phyloP scores from a whole-genome alignment of 228 moss, liverwort and hornwort species.

The Sphagnum magellanicum region DNA sequence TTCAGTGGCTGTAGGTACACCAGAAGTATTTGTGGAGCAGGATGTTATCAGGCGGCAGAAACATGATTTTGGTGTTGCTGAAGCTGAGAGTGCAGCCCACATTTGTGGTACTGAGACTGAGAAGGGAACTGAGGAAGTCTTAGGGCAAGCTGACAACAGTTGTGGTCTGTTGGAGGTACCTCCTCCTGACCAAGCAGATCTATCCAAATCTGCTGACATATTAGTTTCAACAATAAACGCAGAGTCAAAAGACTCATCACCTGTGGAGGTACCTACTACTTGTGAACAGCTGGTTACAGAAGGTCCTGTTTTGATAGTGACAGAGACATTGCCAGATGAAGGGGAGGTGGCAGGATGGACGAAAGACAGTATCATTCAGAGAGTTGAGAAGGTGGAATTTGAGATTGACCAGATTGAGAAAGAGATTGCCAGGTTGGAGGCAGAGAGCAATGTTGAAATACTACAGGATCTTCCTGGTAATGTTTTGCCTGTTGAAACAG shows the following conservation, averaged over 20 bases:
- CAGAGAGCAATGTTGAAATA: constrained; percentile 10
- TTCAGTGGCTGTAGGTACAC: constrained; percentile 19
- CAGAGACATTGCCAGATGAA: constrained; percentile 24
- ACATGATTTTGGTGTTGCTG: constrained; percentile 22
- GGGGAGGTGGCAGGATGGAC: constrained; percentile 56
- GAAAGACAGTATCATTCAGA: constrained; percentile 63
- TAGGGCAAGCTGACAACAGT: no score
- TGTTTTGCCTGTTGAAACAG: constrained; percentile 3
- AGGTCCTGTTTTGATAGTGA: constrained; percentile 13
- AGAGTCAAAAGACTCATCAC: constrained; percentile 23
- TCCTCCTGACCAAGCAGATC: constrained; percentile 17
- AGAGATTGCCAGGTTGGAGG: constrained; percentile 53
- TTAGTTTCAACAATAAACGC: constrained; percentile 17
- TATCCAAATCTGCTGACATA: constrained; percentile 28
- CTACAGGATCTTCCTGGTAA: constrained; percentile 6
- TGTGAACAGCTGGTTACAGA: constrained; percentile 24
- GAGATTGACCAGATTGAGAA: constrained; percentile 88
- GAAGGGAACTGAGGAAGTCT: no score
- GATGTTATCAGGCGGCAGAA: constrained; percentile 12
- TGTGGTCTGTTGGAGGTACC: background rate
- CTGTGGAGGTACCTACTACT: constrained; percentile 15
- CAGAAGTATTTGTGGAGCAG: constrained; percentile 19
- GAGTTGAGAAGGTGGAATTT: constrained; percentile 82
- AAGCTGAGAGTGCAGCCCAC: constrained; percentile 14
- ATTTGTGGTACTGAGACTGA: no score